Base-by-base conservation (phyloP, 164 flowering plant species). In the Houttuynia cordata region DNA sequence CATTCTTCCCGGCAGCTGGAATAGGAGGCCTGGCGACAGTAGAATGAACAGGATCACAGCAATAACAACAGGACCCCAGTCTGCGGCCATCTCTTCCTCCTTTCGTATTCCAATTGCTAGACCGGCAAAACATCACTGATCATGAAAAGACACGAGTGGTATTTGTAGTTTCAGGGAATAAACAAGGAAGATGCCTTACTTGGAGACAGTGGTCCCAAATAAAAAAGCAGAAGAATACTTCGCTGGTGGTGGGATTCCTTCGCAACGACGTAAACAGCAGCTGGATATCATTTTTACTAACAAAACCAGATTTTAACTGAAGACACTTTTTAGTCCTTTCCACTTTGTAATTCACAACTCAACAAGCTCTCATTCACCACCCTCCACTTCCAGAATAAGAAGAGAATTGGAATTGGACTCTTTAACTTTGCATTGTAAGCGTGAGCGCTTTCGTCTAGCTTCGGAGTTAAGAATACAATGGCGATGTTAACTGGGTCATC, bases 1-100 rank as follows among this genome's bases (percentile, higher is more conserved):
- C 25, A 76, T 42, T 47, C 83, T 80, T 1, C 84, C 85, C 39
- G 89, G 93, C 34, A 86, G 13, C 67, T 86, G 93, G 62, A 82
- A 79, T 61, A 83, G 63, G 41, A 86, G 65, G 55, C 93, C 93
- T 1, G 93, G 93, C 0, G 93, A 86, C 30, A 86, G 47, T 21
- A 86, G 75, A 49, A 86, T 77, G 83, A 83, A 86, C 57, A 86
- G 42, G 7, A 70, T 72, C 57, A 79, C 85, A 0, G 89, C 73
- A 0, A 75, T 77, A 24, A 79, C 70, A 0, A 85, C 83, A 0
- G 86, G 91, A 56, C 87, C 87, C 87, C 91, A 85, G 62, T 85
- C 91, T 9, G 84, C 79, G 53, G 73, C 57, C 86, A 82, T 83
- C 53, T 67, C 65, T 64, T 25, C 60, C 57, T 61, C 23, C 56